Percentiles rank a stretch among this genome's conserved stretches.
Conservation (phyloP, 2,329 filamentous ascomycete genomes). For the Aspergillus flavus region DNA sequence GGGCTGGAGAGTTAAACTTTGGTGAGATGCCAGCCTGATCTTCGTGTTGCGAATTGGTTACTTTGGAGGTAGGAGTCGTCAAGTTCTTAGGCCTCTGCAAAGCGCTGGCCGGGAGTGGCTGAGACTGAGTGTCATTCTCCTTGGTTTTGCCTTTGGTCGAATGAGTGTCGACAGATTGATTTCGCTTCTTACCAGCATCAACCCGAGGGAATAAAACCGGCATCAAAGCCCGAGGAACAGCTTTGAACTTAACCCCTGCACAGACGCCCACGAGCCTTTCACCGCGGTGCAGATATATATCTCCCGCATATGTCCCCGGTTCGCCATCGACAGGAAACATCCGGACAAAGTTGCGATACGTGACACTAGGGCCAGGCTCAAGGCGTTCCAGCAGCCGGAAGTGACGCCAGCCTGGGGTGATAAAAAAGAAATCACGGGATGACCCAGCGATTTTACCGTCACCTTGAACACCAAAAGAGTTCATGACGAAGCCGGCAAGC, state of each 20-base stretch:
- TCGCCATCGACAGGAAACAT: conserved; percentile 35
- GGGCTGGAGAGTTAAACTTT: too few relatives aligned
- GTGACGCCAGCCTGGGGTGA: conserved; percentile 38
- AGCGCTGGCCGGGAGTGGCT: too few relatives aligned
- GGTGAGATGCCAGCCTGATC: too few relatives aligned
- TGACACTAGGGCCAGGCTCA: conserved; percentile 18
- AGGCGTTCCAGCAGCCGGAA: conserved; percentile 30
- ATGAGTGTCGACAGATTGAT: too few relatives aligned
- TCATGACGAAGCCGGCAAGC: conserved; percentile 39
- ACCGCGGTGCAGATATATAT: conserved; percentile 43
- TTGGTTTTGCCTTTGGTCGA: too few relatives aligned
- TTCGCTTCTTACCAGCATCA: too few relatives aligned
- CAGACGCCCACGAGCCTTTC: conserved; percentile 34
- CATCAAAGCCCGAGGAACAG: conserved; percentile 22
- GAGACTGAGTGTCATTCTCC: too few relatives aligned
- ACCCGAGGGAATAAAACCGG: neutral
- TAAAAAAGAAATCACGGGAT: conserved; percentile 32
- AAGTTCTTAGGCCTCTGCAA: too few relatives aligned
- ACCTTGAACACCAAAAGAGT: conserved; percentile 9
- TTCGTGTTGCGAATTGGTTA: too few relatives aligned
- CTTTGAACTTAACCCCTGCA: conserved; percentile 37
- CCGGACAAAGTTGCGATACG: conserved; percentile 36
- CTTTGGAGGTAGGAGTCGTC: too few relatives aligned
- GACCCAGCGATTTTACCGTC: conserved; percentile 19
- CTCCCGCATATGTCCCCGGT: conserved; percentile 37